Evolutionary conservation across 1,284 basidiomycete genomes (phyloP), one percentile per base, ranked within the genome.

Genomic region (Marasmius oreades): DNA sequence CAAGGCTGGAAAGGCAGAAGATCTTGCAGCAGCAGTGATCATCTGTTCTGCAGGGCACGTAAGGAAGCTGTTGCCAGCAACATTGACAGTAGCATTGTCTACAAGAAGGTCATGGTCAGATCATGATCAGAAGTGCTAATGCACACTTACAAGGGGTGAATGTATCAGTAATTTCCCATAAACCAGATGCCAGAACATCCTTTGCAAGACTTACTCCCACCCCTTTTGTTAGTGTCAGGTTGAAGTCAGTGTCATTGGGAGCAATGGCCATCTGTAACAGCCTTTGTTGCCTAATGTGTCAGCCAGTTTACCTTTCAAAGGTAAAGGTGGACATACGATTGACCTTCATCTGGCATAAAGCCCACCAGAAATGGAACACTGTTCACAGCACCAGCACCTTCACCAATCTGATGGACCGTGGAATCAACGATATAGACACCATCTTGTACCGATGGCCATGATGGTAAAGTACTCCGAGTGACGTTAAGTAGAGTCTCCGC

Each of bases 281-380:
- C 24, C 63, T 64, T 39, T 5, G 16, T 8, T 11, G 31, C 12
- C 6, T 46, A 16, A 22, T n/a, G n/a, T n/a, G n/a, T 23, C 12
- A 44, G 14, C 5, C 24, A 12, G 12, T 10, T 12, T n/a, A 14
- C 23, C 6, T 22, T 14, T 22, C 28, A n/a, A 42, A 28, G 34
- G n/a, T 28, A 4, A 26, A 2, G 5, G 18, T 5, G 18, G 22
- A 59, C 63, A 23, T 23, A 64, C 63, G 63, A 64, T 37, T 64
- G 61, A 16, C 58, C 61, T 53, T 64, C 63, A n/a, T 64, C 63
- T 1, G 61, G 61, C 61, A 64, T 62, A 46, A 62, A 64, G 1
- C 63, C 63, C 11, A 59, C 53, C 54, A 64, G 55, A 45, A 56
- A 58, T 1, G 58, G 36, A 36, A 64, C 63, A 43, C 60, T 62